Evolutionary conservation across 2,329 filamentous ascomycete species (phyloP).

Genomic region (Fusarium scirpi): DNA sequence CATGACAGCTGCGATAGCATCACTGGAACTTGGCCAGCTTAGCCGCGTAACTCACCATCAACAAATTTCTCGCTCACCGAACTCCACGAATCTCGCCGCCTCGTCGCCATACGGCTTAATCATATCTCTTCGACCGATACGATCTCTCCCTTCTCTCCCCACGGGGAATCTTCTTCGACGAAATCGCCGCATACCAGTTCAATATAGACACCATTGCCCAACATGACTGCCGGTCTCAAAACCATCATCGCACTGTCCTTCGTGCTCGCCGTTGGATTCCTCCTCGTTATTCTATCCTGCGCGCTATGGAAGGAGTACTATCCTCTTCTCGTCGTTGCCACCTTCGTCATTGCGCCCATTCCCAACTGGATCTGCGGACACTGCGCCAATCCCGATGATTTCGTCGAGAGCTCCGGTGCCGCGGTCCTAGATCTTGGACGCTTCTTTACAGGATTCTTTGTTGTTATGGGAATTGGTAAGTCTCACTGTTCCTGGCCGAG

Average conservation of each 20-base stretch:
- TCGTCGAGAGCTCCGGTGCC: slow-evolving; percentile 85
- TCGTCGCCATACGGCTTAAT: not conserved
- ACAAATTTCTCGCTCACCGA: slow-evolving; percentile 13
- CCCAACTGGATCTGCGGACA: slow-evolving; percentile 96
- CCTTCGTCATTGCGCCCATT: slow-evolving; percentile 91
- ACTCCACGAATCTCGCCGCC: not conserved
- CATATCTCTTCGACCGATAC: not conserved
- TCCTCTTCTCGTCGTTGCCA: slow-evolving; percentile 93
- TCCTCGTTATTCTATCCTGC: slow-evolving; percentile 97
- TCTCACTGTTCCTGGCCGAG: slow-evolving; percentile 41
- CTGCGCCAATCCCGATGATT: slow-evolving; percentile 93
- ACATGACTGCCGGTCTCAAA: slow-evolving; percentile 89
- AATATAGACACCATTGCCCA: slow-evolving; percentile 47
- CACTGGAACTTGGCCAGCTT: slow-evolving; percentile 32
- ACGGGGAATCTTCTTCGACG: slow-evolving; percentile 16
- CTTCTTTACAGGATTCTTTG: slow-evolving; percentile 94
- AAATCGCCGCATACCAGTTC: slow-evolving; percentile 18
- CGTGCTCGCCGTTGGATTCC: slow-evolving; percentile 97
- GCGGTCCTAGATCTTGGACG: slow-evolving; percentile 92
- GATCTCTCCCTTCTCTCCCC: slow-evolving; percentile 6
- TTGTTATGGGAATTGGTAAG: slow-evolving; percentile 97
- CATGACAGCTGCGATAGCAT: slow-evolving; percentile 44
- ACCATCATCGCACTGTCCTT: slow-evolving; percentile 99
- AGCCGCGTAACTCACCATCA: slow-evolving; percentile 42
- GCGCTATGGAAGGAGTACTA: slow-evolving; percentile 96